Conservation (phyloP, 2,329 filamentous ascomycete species). For the Pestalotiopsis sp. region DNA sequence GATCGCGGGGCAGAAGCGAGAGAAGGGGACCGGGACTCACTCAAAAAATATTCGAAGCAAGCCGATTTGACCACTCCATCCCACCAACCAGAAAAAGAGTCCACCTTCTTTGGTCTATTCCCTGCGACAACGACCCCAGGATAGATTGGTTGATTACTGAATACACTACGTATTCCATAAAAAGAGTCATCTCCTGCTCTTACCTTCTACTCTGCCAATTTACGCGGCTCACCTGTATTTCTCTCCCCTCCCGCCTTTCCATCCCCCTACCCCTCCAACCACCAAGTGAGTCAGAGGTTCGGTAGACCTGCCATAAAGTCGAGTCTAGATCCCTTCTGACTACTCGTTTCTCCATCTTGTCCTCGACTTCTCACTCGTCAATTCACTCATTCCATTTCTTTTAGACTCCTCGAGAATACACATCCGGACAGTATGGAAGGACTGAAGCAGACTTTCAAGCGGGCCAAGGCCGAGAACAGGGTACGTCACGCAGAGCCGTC, state of each 20-base stretch:
- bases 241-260: not conserved
- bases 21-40: not conserved
- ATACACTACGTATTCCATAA: not conserved
- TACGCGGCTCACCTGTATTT: not conserved
- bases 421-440: constrained; percentile 50
- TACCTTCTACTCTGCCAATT: not conserved
- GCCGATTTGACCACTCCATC: not conserved
- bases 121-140: not conserved
- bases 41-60: not conserved
- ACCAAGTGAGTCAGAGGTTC: constrained; percentile 3
- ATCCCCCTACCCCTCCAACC: not conserved
- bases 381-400: not conserved
- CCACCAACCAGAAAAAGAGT: not conserved
- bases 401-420: not conserved
- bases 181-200: not conserved
- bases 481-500: constrained; percentile 43
- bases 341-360: not conserved
- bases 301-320: not conserved
- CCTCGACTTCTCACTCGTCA: constrained; percentile 4
- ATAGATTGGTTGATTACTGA: not conserved
- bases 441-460: constrained; percentile 62
- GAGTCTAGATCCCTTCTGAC: not conserved
- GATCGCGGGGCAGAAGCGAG: not conserved
- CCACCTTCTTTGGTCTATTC: not conserved
- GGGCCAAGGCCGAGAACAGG: constrained; percentile 61